Conservation (phyloP, 2,329 filamentous ascomycete genomes). For the Aspergillus ruber region DNA sequence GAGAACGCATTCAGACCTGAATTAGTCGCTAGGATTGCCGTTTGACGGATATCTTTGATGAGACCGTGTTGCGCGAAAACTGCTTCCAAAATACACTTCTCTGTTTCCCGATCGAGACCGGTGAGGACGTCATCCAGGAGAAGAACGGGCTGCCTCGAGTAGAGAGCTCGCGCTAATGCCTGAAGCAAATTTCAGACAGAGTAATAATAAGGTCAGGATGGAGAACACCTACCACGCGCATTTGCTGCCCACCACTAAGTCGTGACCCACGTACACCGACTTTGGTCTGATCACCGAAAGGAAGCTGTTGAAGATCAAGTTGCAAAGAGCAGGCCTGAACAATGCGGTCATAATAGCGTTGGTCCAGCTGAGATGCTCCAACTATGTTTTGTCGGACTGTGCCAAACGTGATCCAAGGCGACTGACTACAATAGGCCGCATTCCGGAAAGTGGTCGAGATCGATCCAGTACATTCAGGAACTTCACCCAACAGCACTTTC, state of each 20-base stretch:
- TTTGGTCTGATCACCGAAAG: conserved; percentile 38
- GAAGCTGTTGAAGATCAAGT: conserved; percentile 35
- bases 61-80: conserved; percentile 43
- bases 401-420: conserved; percentile 36
- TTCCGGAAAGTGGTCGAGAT: conserved; percentile 25
- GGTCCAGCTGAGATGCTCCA: conserved; percentile 30
- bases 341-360: conserved; percentile 32
- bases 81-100: conserved; percentile 43
- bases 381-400: conserved; percentile 37
- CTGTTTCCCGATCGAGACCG: conserved; percentile 45
- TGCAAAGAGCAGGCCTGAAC: conserved; percentile 32
- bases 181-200: conserved; percentile 3
- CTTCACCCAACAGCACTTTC: conserved; percentile 41
- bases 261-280: conserved; percentile 48
- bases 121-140: conserved; percentile 49
- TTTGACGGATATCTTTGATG: conserved; percentile 34
- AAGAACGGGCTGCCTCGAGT: conserved; percentile 43
- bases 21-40: conserved; percentile 35
- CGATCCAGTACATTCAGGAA: conserved; percentile 27
- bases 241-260: conserved; percentile 49
- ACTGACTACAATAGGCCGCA: conserved; percentile 38
- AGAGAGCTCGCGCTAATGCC: conserved; percentile 49
- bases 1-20: conserved; percentile 14
- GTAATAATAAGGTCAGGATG: conserved; percentile 2
- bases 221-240: conserved; percentile 37